These are phyloP conservation scores for Neckera pumila DNA, from an alignment of 225 moss, liverwort and hornwort species.

Conservation along the genomic window DNA sequence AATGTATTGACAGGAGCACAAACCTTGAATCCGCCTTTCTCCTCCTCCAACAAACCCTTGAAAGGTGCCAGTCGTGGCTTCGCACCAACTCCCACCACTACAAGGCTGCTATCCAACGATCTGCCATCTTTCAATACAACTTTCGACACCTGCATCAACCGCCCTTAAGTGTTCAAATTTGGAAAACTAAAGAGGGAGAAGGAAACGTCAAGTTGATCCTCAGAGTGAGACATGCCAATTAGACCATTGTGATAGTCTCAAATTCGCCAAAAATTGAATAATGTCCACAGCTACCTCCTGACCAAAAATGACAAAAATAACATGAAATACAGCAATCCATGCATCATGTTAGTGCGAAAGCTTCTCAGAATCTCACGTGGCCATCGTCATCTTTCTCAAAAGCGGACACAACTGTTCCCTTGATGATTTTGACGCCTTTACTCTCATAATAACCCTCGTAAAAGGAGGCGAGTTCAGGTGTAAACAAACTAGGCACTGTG, in stretches of 20 bases:
- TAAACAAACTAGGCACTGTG: conserved; percentile 44
- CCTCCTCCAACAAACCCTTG: conserved; percentile 53
- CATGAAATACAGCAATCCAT: neutral
- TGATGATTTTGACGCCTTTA: conserved; percentile 38
- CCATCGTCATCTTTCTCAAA: conserved; percentile 39
- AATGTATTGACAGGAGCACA: neutral
- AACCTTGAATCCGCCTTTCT: conserved; percentile 68
- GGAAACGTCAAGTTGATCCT: neutral
- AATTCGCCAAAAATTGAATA: neutral
- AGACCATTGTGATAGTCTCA: neutral
- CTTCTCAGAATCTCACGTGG: conserved; percentile 13
- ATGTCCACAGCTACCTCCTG: neutral
- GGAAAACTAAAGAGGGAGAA: neutral
- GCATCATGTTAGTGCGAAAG: neutral
- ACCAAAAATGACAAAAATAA: neutral
- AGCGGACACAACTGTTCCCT: conserved; percentile 30
- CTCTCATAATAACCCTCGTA: conserved; percentile 44
- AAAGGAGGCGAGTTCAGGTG: conserved; percentile 38
- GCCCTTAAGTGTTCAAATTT: neutral
- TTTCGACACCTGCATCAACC: conserved; percentile 25
- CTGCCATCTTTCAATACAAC: conserved; percentile 28
- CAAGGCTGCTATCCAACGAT: conserved; percentile 24
- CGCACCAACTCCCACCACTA: conserved; percentile 77
- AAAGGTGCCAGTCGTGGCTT: conserved; percentile 55
- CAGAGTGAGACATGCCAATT: neutral